Conservation (phyloP, 2,329 filamentous ascomycete genomes). For the Botrytis fragariae region DNA sequence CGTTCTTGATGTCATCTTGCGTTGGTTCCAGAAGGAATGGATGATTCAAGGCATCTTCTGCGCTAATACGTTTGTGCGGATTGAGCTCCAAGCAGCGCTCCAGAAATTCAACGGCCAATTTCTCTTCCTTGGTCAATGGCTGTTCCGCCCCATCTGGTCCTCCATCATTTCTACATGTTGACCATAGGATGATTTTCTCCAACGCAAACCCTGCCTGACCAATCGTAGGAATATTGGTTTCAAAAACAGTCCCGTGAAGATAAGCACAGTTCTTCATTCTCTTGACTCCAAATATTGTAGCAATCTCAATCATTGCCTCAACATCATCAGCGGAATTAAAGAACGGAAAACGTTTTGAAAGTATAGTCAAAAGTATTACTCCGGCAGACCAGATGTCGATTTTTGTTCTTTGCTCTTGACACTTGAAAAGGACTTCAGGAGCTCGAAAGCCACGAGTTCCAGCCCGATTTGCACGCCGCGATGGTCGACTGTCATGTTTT, state of each 20-base stretch:
- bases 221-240: slow-evolving; percentile 89
- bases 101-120: slow-evolving; percentile 70
- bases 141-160: slow-evolving; percentile 48
- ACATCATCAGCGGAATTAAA: slow-evolving; percentile 99
- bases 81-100: slow-evolving; percentile 73
- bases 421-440: slow-evolving; percentile 95
- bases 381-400: slow-evolving; percentile 98
- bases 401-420: slow-evolving; percentile 87
- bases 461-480: slow-evolving; percentile 86
- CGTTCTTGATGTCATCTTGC: slow-evolving; percentile 49
- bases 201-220: slow-evolving; percentile 80
- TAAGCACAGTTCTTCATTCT: slow-evolving; percentile 81
- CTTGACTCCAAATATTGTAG: slow-evolving; percentile 84
- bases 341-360: slow-evolving; percentile 91
- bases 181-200: slow-evolving; percentile 95
- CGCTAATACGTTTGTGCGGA: slow-evolving; percentile 69
- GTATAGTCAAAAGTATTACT: slow-evolving; percentile 93
- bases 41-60: slow-evolving; percentile 69
- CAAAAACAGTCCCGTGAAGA: slow-evolving; percentile 86
- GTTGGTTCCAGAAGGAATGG: slow-evolving; percentile 58
- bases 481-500: slow-evolving; percentile 83
- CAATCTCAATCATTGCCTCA: slow-evolving; percentile 95
- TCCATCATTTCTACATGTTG: slow-evolving; percentile 70
- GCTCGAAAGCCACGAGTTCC: slow-evolving; percentile 95
- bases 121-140: slow-evolving; percentile 64